Evolutionary conservation across 139 green algal genomes (phyloP).

Genomic region (Volvox africanus): DNA sequence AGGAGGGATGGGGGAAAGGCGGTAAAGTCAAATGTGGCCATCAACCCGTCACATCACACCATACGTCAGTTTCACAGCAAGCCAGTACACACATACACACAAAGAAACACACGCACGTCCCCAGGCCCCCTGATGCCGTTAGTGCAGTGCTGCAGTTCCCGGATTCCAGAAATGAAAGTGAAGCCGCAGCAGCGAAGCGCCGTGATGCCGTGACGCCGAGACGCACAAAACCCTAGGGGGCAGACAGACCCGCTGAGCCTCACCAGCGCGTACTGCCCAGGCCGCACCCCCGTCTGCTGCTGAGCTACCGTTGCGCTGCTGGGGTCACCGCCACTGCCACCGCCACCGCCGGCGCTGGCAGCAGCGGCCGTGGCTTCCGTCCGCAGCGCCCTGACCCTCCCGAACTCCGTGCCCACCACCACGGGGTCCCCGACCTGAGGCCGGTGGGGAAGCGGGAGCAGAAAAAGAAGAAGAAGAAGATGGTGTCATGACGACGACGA

Average conservation of each 20-base stretch:
- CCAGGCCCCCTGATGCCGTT: too few species aligned
- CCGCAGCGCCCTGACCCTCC: conserved; percentile 69
- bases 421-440: conserved; percentile 75
- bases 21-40: too few species aligned
- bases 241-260: background rate
- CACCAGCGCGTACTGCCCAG: conserved; percentile 77
- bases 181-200: too few species aligned
- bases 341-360: background rate
- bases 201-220: too few species aligned
- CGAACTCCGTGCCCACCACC: conserved; percentile 89
- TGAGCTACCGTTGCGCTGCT: background rate
- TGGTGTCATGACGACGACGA: too few species aligned
- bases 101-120: background rate
- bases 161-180: too few species aligned
- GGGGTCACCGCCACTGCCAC: background rate
- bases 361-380: conserved; percentile 42
- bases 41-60: too few species aligned
- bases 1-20: background rate
- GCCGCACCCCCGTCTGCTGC: conserved; percentile 50
- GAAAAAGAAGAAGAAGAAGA: background rate
- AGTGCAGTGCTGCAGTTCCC: too few species aligned
- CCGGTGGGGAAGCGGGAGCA: background rate
- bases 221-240: too few species aligned
- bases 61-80: too few species aligned
- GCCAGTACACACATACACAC: background rate